Percentiles rank a stretch among this genome's conserved stretches.
Evolutionary conservation across 805 yeast genomes (phyloP).

Genomic region (Phaffomyces antillensis): DNA sequence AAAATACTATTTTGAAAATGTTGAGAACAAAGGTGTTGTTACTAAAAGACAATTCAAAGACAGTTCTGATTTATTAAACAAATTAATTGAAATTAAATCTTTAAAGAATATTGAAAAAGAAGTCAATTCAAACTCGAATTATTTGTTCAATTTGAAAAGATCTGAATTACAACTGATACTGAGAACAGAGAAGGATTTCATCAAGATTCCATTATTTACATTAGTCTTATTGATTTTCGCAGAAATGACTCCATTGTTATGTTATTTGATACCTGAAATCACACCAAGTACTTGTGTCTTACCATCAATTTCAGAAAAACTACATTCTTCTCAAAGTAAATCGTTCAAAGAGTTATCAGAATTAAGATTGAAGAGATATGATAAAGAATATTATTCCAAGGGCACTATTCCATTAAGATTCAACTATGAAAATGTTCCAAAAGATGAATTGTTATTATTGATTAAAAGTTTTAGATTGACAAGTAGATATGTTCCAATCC

Average conservation of each 20-base stretch:
- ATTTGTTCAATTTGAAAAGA: conserved; percentile 36
- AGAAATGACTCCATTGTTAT: conserved; percentile 47
- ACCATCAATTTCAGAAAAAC: conserved; percentile 31
- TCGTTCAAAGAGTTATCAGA: conserved; percentile 12
- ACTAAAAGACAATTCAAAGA: conserved; percentile 24
- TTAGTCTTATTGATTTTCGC: conserved; percentile 40
- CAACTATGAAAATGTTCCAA: conserved; percentile 42
- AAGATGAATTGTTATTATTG: conserved; percentile 30
- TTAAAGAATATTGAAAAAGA: conserved; percentile 18
- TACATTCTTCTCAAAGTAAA: conserved; percentile 25
- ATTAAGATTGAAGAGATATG: conserved; percentile 12
- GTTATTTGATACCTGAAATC: conserved; percentile 46
- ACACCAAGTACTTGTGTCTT: conserved; percentile 54
- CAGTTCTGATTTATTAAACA: conserved; percentile 29
- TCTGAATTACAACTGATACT: conserved; percentile 36
- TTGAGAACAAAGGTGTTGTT: conserved; percentile 12
- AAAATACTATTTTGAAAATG: conserved; percentile 23
- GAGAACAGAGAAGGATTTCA: conserved; percentile 37
- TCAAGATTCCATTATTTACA: conserved; percentile 48
- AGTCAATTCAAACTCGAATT: conserved; percentile 7
- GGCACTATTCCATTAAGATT: conserved; percentile 26
- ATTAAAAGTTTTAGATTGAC: conserved; percentile 31
- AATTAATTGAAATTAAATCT: conserved; percentile 30
- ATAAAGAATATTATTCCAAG: conserved; percentile 10
- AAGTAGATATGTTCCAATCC: conserved; percentile 33